A percentile compares a stretch with the other conserved stretches of the same genome.
Conservation (phyloP, 1,139 yeast species). For the Geotrichum klebahnii region DNA sequence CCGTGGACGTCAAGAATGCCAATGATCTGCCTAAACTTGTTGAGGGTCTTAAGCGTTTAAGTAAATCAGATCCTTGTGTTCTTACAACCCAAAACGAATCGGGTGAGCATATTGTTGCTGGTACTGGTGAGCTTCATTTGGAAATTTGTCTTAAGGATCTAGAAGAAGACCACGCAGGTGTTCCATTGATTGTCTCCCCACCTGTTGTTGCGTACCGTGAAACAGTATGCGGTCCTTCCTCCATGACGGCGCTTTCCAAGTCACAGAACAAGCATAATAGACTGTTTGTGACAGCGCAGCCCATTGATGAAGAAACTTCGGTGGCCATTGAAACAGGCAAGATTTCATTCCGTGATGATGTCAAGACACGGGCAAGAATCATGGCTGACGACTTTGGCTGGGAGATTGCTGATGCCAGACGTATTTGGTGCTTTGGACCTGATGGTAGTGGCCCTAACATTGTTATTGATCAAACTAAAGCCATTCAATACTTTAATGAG, state of each 20-base stretch:
- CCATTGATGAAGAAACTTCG: constrained; percentile 89
- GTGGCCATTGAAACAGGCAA: constrained; percentile 89
- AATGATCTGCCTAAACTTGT: constrained; percentile 98
- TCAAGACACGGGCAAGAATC: constrained; percentile 98
- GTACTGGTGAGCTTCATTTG: constrained; percentile 99
- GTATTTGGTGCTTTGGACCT: constrained; percentile 99
- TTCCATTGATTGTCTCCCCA: constrained; percentile 95
- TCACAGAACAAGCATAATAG: constrained; percentile 99
- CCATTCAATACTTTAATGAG: constrained; percentile 98
- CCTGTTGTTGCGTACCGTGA: constrained; percentile 99
- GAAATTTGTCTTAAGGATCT: constrained; percentile 95
- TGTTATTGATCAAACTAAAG: constrained; percentile 99
- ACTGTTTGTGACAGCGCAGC: constrained; percentile 95
- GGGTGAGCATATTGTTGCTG: constrained; percentile 99
- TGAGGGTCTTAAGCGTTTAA: constrained; percentile 99
- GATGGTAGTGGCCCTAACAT: constrained; percentile 98
- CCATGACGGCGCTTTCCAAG: constrained; percentile 94
- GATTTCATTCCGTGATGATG: constrained; percentile 93
- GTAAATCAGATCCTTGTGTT: constrained; percentile 99
- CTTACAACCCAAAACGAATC: constrained; percentile 80
- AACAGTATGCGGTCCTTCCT: constrained; percentile 89
- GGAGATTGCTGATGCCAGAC: constrained; percentile 99
- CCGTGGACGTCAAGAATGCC: constrained; percentile 99
- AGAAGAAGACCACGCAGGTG: constrained; percentile 99
- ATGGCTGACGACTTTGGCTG: constrained; percentile 99